Evolutionary conservation across 345 rosid species (phyloP).

Genomic region (Mangifera indica): DNA sequence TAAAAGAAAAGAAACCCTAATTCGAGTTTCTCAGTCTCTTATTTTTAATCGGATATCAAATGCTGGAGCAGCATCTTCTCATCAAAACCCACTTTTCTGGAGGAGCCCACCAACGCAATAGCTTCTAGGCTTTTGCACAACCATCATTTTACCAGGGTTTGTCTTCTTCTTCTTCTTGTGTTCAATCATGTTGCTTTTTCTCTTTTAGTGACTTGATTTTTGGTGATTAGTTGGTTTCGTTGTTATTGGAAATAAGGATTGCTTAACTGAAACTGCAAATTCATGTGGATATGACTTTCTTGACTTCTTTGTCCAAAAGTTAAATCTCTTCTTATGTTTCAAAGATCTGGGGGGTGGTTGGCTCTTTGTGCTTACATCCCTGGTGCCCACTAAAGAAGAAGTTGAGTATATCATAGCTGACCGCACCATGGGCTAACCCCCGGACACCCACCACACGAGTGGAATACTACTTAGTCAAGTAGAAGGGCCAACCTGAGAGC

Average conservation of each 20-base stretch:
- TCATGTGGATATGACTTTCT: background rate
- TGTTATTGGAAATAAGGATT: background rate
- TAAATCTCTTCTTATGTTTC: background rate
- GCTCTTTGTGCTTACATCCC: too few species aligned
- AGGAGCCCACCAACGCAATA: background rate
- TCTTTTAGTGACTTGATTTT: background rate
- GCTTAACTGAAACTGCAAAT: background rate
- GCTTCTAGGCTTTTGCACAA: conserved; percentile 13
- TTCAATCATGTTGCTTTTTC: too few species aligned
- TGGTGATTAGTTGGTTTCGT: background rate
- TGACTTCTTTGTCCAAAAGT: background rate
- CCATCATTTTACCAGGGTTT: conserved; percentile 10
- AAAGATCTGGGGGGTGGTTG: background rate
- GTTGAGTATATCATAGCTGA: too few species aligned
- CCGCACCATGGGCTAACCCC: background rate
- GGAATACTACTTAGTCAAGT: conserved; percentile 27
- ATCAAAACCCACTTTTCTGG: background rate
- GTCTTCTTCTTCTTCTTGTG: background rate
- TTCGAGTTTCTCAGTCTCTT: background rate
- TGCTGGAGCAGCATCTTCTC: conserved; percentile 2
- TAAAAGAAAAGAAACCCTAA: conserved; percentile 11
- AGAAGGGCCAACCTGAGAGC: conserved; percentile 24
- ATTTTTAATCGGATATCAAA: background rate
- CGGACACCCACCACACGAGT: conserved; percentile 13
- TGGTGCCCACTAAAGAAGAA: background rate